These are phyloP conservation scores for Aspergillus quadrilineatus DNA, from an alignment of 2,329 filamentous ascomycete genomes.

Conservation along the genomic window DNA sequence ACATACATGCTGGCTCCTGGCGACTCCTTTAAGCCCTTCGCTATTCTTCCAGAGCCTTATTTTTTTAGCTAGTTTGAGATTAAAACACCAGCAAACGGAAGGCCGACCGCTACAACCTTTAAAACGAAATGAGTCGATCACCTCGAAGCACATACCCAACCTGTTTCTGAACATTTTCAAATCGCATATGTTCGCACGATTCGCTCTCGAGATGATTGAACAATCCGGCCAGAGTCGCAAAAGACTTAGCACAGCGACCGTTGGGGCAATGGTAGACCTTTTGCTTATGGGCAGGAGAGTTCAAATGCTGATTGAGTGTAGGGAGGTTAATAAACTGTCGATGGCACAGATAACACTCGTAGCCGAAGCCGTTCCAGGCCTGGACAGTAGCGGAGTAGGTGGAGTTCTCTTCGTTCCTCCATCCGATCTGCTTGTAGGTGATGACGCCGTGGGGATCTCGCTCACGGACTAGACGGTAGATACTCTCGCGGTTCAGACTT, in stretches of 20 bases:
- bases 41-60: too few relatives aligned
- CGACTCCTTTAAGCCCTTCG: too few relatives aligned
- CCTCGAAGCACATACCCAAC: too few relatives aligned
- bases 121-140: too few relatives aligned
- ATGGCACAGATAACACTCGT: conserved; percentile 58
- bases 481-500: conserved; percentile 48
- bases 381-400: conserved; percentile 40
- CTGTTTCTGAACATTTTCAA: conserved; percentile 30
- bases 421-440: conserved; percentile 53
- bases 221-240: conserved; percentile 40
- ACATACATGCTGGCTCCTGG: too few relatives aligned
- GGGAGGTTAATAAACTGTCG: conserved; percentile 38
- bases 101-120: too few relatives aligned
- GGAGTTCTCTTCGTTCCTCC: conserved; percentile 34
- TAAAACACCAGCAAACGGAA: too few relatives aligned
- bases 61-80: too few relatives aligned
- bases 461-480: conserved; percentile 48
- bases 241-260: conserved; percentile 37
- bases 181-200: conserved; percentile 41
- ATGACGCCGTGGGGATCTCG: conserved; percentile 52
- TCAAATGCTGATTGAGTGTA: conserved; percentile 54
- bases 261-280: conserved; percentile 49
- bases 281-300: conserved; percentile 53
- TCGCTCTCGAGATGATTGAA: conserved; percentile 51
- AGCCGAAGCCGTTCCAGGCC: conserved; percentile 49